Evolutionary conservation across 306 rosid species (phyloP), one percentile per base, ranked within the genome.

Genomic region (Inga laurina): DNA sequence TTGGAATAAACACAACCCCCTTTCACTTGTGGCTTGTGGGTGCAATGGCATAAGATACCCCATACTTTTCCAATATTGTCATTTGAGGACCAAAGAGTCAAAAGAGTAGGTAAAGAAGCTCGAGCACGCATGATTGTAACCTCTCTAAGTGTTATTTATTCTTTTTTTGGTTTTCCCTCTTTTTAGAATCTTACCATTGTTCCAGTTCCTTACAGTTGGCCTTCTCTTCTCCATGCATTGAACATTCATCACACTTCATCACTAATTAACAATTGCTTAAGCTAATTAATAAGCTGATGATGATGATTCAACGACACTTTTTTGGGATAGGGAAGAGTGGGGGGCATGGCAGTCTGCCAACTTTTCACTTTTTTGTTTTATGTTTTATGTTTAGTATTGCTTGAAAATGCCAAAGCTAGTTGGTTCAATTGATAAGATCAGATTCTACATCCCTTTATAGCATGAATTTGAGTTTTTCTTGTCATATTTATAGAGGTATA

Each of bases 1-100:
- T n/a, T n/a, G 75, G 59, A 83, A 75, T 72, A 14, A 56, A 56
- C 24, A 54, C 24, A 4, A 8, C 61, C 32, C 10, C 24, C n/a
- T 75, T 57, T 30, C 78, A 19, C n/a, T n/a, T n/a, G n/a, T n/a
- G n/a, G n/a, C 82, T 76, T 68, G 78, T 2, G 7, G 18, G 68
- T 72, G 57, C 59, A 81, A 52, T 81, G 87, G 91, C 84, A 88
- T 90, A 79, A 86, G 93, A 93, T 92, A 74, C 93, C 91, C 72
- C 39, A 35, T 79, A 61, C 86, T 90, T 89, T 89, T 72, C 73
- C 81, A 51, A 41, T 82, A 79, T 81, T 89, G 87, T 90, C 85
- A 84, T 76, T 24, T 21, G 65, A 88, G 86, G 84, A 72, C 78
- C 80, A 83, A 83, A 75, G 72, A 75, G 89, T 86, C 88, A 90